Evolutionary conservation across 2,329 filamentous ascomycete genomes (phyloP), one percentile per base, ranked within the genome.

Genomic region (Colletotrichum navitas): DNA sequence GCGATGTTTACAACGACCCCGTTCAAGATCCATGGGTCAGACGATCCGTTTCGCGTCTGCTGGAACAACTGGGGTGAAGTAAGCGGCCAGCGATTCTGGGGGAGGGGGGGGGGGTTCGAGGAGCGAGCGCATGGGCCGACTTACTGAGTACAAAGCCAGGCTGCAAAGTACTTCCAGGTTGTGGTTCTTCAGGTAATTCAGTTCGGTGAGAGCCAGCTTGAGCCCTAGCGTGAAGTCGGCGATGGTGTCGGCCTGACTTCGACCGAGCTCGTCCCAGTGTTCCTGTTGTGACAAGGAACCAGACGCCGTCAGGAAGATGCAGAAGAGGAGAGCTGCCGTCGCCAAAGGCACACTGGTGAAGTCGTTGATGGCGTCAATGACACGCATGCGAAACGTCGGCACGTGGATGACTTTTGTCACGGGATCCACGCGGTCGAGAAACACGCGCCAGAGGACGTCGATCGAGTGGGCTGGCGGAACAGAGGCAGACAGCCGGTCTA

Each of bases 1-100:
- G 89, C 90, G 63, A 92, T 88, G 26, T 90, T 86, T 32, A 92
- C 83, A 6, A 89, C 84, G 24, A 89, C 82, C 3, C 90, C 90
- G 62, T 87, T 88, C n/a, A 92, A 76, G 54, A 90, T 85, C 87
- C 89, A 91, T 8, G 60, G 51, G 16, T 64, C 49, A 8, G 16
- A 21, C 0, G 32, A 21, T 11, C 56, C 64, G 10, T 60, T n/a
- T 21, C 26, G 43, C 16, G 55, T 61, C 45, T 51, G 52, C 34
- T 61, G 54, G 34, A 61, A 45, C 14, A 66, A 8, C 64, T 66
- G 32, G 21, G 24, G 18, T 21, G 0, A 1, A 24, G 1, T 59
- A 0, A 49, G 63, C 29, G 18, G 16, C 2, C 14, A 18, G 18
- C 2, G 2, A n/a, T 8, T 1, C 3, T n/a, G 3, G 41, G 16